These are phyloP conservation scores for Chlorella sp. DNA, from an alignment of 139 green algal genomes.

Conservation along the genomic window DNA sequence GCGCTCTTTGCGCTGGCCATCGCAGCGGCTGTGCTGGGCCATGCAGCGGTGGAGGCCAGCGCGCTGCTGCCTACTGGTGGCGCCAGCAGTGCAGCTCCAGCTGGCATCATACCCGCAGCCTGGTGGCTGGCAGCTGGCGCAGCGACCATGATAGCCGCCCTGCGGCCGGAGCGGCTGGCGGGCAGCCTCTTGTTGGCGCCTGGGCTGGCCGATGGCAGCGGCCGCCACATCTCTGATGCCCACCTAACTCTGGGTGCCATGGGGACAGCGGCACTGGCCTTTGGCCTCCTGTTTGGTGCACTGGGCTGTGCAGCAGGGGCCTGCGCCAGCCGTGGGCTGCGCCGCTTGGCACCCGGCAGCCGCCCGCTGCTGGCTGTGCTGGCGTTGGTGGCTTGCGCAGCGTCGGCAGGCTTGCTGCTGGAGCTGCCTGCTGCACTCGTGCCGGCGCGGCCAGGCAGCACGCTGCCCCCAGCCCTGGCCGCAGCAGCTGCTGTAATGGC, in stretches of 20 bases:
- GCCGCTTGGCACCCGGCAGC: background rate
- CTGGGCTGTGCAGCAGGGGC: slow-evolving; percentile 7
- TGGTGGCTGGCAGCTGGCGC: background rate
- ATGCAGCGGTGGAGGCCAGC: background rate
- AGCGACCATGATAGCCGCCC: background rate
- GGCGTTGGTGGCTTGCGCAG: background rate
- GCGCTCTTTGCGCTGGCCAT: background rate
- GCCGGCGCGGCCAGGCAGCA: background rate
- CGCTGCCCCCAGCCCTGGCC: slow-evolving; percentile 8
- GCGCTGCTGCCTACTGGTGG: background rate
- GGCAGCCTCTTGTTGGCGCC: slow-evolving; percentile 5
- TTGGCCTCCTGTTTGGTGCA: background rate
- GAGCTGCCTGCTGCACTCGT: background rate
- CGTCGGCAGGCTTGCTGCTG: background rate
- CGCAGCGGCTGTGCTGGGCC: background rate
- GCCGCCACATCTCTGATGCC: background rate
- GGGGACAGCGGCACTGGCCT: background rate
- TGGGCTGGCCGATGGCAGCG: background rate
- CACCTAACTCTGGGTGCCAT: slow-evolving; percentile 19
- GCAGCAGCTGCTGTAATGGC: background rate
- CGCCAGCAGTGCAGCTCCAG: background rate
- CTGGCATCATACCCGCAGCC: background rate
- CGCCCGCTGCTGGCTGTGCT: background rate
- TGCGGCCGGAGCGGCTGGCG: background rate
- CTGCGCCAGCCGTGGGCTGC: background rate